Conservation (phyloP, 1,139 yeast species). For the Candida glucosophila region DNA sequence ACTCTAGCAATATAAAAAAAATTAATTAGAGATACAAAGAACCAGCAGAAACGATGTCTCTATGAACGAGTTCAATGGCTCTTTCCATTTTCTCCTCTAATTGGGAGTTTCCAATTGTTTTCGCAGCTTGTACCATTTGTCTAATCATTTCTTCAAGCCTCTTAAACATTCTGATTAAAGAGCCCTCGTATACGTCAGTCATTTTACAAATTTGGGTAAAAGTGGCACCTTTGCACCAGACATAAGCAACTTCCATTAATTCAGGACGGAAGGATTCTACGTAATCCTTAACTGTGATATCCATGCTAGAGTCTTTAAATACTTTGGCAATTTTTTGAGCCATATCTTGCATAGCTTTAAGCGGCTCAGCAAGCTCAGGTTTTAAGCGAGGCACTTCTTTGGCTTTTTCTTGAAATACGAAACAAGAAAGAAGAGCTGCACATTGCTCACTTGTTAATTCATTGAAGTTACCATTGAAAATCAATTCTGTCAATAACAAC, state of each 20-base stretch:
- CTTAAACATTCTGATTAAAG: constrained; percentile 87
- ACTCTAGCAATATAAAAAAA: too few relatives aligned
- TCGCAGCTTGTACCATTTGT: constrained; percentile 85
- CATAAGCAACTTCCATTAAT: constrained; percentile 91
- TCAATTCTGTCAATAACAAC: constrained; percentile 76
- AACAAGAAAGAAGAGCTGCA: constrained; percentile 86
- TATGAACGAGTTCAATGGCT: constrained; percentile 76
- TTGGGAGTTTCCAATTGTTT: constrained; percentile 82
- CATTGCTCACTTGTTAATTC: constrained; percentile 83
- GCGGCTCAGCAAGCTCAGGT: constrained; percentile 85
- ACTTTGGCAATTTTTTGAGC: constrained; percentile 86
- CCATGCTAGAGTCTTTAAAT: constrained; percentile 82
- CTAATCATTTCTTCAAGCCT: constrained; percentile 87
- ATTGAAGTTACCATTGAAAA: constrained; percentile 90
- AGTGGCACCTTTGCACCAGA: constrained; percentile 95
- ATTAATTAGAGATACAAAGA: constrained; percentile 59
- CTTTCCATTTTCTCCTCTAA: constrained; percentile 84
- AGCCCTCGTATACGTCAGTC: constrained; percentile 98
- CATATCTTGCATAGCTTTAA: constrained; percentile 79
- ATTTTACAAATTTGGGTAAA: constrained; percentile 95
- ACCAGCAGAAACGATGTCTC: constrained; percentile 96
- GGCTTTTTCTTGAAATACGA: constrained; percentile 94
- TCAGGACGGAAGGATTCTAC: constrained; percentile 86
- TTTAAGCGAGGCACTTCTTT: constrained; percentile 80
- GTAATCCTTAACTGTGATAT: constrained; percentile 83